A percentile compares a stretch with the other conserved stretches of the same genome.
Evolutionary conservation across 352 stramenopile genomes (phyloP).

Genomic region (Phytophthora colocasiae): DNA sequence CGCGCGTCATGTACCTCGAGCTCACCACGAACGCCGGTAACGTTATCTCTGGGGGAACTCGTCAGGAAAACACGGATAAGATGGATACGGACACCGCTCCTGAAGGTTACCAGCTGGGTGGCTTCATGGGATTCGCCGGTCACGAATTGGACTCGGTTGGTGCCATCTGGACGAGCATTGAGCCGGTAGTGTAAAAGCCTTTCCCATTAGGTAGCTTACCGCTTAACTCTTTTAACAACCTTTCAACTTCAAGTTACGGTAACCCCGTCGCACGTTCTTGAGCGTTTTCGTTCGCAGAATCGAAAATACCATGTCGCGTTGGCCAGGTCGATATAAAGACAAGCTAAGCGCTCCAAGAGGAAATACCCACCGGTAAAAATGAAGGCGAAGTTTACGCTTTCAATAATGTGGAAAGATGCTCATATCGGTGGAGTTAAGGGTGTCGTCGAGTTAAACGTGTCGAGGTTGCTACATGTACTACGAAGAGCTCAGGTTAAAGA

Average conservation of each 20-base stretch:
- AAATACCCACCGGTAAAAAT: too few species aligned
- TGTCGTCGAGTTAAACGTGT: neutral
- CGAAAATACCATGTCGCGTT: too few species aligned
- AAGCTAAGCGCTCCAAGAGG: too few species aligned
- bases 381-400: neutral
- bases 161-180: constrained; percentile 10
- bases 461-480: neutral
- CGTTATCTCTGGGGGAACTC: neutral
- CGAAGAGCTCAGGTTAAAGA: neutral
- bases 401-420: constrained; percentile 7
- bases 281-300: too few species aligned
- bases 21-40: constrained; percentile 5
- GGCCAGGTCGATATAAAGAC: too few species aligned
- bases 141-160: neutral
- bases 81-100: neutral
- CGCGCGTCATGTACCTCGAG: constrained; percentile 5
- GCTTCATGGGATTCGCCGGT: neutral
- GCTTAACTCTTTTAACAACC: too few species aligned
- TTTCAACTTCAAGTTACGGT: too few species aligned
- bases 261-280: too few species aligned
- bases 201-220: too few species aligned
- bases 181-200: neutral
- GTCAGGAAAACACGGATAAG: neutral
- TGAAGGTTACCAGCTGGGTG: constrained; percentile 2
- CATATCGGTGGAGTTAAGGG: neutral